A percentile compares a stretch with the other conserved stretches of the same genome.
These are phyloP conservation scores for Penicillium cosmopolitanum DNA, from an alignment of 495 filamentous ascomycete species.

Conservation along the genomic window DNA sequence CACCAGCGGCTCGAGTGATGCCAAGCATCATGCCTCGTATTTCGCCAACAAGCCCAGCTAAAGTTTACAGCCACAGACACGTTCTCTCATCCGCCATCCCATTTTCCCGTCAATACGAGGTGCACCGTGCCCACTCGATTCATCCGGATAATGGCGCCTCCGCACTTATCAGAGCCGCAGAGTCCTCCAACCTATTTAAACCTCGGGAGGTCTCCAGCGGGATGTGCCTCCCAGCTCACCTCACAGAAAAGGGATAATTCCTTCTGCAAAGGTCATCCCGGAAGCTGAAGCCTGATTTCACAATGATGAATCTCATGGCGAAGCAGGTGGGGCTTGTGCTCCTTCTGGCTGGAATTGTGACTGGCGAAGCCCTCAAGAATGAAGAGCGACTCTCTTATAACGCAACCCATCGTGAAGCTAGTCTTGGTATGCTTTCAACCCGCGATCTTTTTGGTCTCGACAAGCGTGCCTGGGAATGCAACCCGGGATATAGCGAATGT, in stretches of 20 bases:
- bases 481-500: conserved; percentile 18
- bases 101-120: conserved; percentile 9
- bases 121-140: background rate
- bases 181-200: conserved; percentile 7
- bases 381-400: conserved; percentile 13
- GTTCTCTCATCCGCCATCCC: background rate
- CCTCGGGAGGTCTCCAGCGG: background rate
- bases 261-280: background rate
- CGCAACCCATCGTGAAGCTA: conserved; percentile 3
- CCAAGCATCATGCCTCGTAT: conserved; percentile 28
- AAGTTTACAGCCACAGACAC: background rate
- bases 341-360: conserved; percentile 4
- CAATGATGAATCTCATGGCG: background rate
- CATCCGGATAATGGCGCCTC: background rate
- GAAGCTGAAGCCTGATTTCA: background rate
- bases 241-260: background rate
- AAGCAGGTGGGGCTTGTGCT: conserved; percentile 3
- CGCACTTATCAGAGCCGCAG: conserved; percentile 7
- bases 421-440: background rate
- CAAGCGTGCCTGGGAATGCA: conserved; percentile 10
- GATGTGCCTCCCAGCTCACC: background rate
- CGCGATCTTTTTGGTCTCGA: conserved; percentile 12
- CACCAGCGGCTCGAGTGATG: conserved; percentile 21
- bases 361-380: conserved; percentile 8
- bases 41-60: conserved; percentile 9